phyloP scores from a whole-genome alignment of 1,139 yeast species.

The Nakaseomyces glabratus region DNA sequence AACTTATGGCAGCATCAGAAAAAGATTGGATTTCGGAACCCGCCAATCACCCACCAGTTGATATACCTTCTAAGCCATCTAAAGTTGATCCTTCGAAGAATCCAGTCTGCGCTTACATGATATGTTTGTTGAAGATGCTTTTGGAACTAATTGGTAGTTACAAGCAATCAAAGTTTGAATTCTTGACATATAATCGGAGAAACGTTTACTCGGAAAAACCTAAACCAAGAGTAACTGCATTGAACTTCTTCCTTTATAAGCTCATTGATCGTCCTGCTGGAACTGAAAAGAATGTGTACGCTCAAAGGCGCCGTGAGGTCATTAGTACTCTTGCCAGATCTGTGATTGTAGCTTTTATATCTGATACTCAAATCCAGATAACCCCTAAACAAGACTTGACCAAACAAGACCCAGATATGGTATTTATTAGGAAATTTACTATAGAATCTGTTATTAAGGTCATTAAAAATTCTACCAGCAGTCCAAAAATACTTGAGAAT shows the following conservation, averaged over 20 bases:
- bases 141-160: conserved; percentile 72
- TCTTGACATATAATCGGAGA: conserved; percentile 66
- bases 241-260: conserved; percentile 71
- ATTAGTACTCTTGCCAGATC: conserved; percentile 34
- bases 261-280: conserved; percentile 51
- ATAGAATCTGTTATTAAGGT: conserved; percentile 60
- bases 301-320: conserved; percentile 30
- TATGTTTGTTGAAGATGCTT: conserved; percentile 58
- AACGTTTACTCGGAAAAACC: conserved; percentile 33
- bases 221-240: conserved; percentile 66
- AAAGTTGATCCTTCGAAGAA: conserved; percentile 35
- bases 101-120: conserved; percentile 51
- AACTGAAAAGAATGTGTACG: conserved; percentile 27
- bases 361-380: conserved; percentile 41
- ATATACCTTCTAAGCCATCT: conserved; percentile 26
- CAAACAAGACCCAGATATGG: conserved; percentile 56
- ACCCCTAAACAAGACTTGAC: conserved; percentile 40
- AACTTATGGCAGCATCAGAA: conserved; percentile 50
- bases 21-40: conserved; percentile 43
- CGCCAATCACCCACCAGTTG: conserved; percentile 17
- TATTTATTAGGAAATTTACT: conserved; percentile 63
- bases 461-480: conserved; percentile 21
- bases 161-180: conserved; percentile 72
- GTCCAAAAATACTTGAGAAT: conserved; percentile 22
- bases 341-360: conserved; percentile 50